A percentile compares a stretch with the other conserved stretches of the same genome.
Evolutionary conservation across 768 basidiomycete species (phyloP).

Genomic region (Phylloporus sp.): DNA sequence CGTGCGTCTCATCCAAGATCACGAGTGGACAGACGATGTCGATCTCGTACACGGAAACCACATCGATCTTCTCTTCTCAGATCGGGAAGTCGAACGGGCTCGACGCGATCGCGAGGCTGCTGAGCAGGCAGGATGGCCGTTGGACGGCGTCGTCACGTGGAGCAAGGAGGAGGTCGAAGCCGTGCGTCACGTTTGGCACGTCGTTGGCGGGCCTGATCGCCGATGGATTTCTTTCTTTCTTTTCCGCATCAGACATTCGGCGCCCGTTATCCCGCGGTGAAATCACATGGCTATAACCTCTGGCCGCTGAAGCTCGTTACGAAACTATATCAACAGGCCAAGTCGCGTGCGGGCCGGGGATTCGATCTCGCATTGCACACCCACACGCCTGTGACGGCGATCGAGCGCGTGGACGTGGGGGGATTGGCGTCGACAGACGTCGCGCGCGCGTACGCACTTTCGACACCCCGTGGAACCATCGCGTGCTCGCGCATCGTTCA

Average conservation of each 20-base stretch:
- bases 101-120: slow-evolving; percentile 51
- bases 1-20: slow-evolving; percentile 41
- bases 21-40: slow-evolving; percentile 43
- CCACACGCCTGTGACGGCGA: slow-evolving; percentile 59
- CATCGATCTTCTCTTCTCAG: slow-evolving; percentile 44
- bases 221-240: not conserved
- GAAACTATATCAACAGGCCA: slow-evolving; percentile 47
- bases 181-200: slow-evolving; percentile 33
- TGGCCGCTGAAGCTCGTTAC: slow-evolving; percentile 84
- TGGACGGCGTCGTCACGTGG: slow-evolving; percentile 44
- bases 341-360: slow-evolving; percentile 18
- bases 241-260: slow-evolving; percentile 21
- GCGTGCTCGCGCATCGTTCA: slow-evolving; percentile 65
- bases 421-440: not conserved
- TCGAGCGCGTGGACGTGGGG: slow-evolving; percentile 18
- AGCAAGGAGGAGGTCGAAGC: slow-evolving; percentile 40
- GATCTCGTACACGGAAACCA: slow-evolving; percentile 61
- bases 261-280: slow-evolving; percentile 47
- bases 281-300: slow-evolving; percentile 55
- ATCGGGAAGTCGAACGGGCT: slow-evolving; percentile 37
- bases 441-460: slow-evolving; percentile 9
- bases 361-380: slow-evolving; percentile 61
- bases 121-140: slow-evolving; percentile 43
- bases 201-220: not conserved
- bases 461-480: slow-evolving; percentile 64